Percentiles rank a stretch among this genome's conserved stretches.
These are phyloP conservation scores for Ambrosia artemisiifolia DNA, from an alignment of 129 eudicot species.

Conservation along the genomic window DNA sequence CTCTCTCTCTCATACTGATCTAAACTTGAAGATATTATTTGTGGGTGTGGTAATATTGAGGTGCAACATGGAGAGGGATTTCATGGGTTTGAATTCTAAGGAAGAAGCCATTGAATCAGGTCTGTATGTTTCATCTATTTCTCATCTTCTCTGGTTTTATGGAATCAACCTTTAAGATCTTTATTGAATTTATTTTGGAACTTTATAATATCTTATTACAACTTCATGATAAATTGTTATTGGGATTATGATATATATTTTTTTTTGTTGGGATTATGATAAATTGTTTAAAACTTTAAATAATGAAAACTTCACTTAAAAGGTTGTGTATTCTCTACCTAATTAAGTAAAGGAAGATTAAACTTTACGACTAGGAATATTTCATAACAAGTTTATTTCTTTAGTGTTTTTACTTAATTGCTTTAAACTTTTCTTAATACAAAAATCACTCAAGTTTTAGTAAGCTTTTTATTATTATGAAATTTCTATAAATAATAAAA, in stretches of 20 bases:
- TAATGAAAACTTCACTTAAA: not conserved
- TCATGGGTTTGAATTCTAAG: slow-evolving; percentile 66
- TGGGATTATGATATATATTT: not conserved
- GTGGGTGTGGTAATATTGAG: slow-evolving; percentile 9
- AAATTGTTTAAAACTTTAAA: no score
- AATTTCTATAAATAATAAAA: no score
- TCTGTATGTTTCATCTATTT: not conserved
- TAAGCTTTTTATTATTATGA: no score
- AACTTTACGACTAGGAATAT: not conserved
- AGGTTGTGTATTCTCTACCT: not conserved
- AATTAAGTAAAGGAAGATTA: not conserved
- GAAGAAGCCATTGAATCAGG: slow-evolving; percentile 47
- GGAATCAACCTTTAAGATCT: not conserved
- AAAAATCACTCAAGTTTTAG: no score
- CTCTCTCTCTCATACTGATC: not conserved
- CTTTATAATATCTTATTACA: not conserved
- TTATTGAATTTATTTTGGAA: not conserved
- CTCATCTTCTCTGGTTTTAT: not conserved
- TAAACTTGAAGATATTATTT: slow-evolving; percentile 2
- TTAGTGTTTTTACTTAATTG: no score
- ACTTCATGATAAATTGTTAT: not conserved
- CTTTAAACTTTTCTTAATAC: no score
- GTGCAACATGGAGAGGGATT: slow-evolving; percentile 64
- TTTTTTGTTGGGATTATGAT: not conserved
- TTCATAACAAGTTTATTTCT: no score